These are phyloP conservation scores for Sporisorium exsertum DNA, from an alignment of 1,284 basidiomycete genomes.

Conservation along the genomic window DNA sequence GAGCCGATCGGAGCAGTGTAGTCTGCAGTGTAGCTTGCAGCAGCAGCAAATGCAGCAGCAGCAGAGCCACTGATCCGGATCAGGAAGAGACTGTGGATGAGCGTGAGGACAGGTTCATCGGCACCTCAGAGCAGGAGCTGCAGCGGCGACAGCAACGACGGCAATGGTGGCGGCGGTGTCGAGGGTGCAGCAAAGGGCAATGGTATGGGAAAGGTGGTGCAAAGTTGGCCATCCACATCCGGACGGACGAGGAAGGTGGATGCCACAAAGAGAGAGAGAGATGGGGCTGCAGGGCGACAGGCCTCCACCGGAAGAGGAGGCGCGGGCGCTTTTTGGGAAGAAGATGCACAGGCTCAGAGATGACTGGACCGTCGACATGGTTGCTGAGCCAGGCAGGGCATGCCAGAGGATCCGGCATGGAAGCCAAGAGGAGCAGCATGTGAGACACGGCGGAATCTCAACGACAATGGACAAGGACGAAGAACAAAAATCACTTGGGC, in stretches of 20 bases:
- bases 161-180: slow-evolving; percentile 6
- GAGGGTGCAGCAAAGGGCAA: slow-evolving; percentile 17
- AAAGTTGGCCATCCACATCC: slow-evolving; percentile 37
- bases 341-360: not conserved
- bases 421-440: slow-evolving; percentile 28
- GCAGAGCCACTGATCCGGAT: slow-evolving; percentile 11
- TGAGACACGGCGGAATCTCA: slow-evolving; percentile 31
- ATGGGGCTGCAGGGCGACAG: not conserved
- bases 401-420: slow-evolving; percentile 24
- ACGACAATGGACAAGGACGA: too few species aligned
- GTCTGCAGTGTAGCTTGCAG: slow-evolving; percentile 1
- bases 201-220: slow-evolving; percentile 1
- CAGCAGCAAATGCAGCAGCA: not conserved
- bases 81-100: slow-evolving; percentile 6
- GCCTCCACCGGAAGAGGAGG: not conserved
- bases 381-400: slow-evolving; percentile 3
- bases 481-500: not conserved
- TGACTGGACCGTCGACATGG: not conserved
- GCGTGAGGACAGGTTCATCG: not conserved
- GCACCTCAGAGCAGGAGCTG: slow-evolving; percentile 9
- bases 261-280: slow-evolving; percentile 5
- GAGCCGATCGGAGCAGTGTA: not conserved
- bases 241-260: slow-evolving; percentile 21
- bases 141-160: not conserved
- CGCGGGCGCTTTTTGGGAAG: not conserved